These are phyloP conservation scores for Colletotrichum lupini DNA, from an alignment of 2,329 filamentous ascomycete genomes.

Conservation along the genomic window DNA sequence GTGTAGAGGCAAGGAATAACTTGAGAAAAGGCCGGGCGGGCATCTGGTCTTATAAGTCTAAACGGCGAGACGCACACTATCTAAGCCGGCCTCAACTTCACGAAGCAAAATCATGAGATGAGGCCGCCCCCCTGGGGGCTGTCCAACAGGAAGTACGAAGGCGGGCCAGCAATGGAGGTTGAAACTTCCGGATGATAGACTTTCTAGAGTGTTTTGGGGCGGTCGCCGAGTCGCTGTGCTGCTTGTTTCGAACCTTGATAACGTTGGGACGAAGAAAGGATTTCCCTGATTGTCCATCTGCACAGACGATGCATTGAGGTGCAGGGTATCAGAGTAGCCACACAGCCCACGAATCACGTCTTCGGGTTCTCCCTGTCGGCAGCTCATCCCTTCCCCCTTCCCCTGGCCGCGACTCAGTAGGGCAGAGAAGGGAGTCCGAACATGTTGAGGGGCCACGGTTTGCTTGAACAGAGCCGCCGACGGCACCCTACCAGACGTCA, in stretches of 20 bases:
- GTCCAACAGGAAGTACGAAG: background rate
- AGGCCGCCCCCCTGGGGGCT: background rate
- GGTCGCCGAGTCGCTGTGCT: slow-evolving; percentile 25
- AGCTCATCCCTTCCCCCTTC: background rate
- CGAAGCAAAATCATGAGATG: slow-evolving; percentile 6
- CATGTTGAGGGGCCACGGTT: background rate
- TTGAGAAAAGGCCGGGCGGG: background rate
- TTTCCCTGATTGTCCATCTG: slow-evolving; percentile 28
- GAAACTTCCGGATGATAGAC: slow-evolving; percentile 31
- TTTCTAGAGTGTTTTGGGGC: slow-evolving; percentile 33
- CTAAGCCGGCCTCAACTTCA: background rate
- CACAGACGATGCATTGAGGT: slow-evolving; percentile 32
- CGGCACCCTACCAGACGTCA: slow-evolving; percentile 11
- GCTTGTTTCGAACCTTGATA: slow-evolving; percentile 33
- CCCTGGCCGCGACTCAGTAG: background rate
- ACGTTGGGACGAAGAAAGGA: slow-evolving; percentile 25
- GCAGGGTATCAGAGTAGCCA: slow-evolving; percentile 17
- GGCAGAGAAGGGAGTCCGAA: slow-evolving; percentile 17
- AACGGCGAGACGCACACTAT: background rate
- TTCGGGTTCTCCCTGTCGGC: background rate
- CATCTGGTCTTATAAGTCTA: slow-evolving; percentile 22
- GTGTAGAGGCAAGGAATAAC: background rate
- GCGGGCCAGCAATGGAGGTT: background rate
- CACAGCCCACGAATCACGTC: slow-evolving; percentile 7
- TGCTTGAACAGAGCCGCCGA: slow-evolving; percentile 8